Percentiles rank a stretch among this genome's conserved stretches.
Evolutionary conservation across 371 early-diverging fungal genomes (phyloP).

Genomic region (Nematocida minor): DNA sequence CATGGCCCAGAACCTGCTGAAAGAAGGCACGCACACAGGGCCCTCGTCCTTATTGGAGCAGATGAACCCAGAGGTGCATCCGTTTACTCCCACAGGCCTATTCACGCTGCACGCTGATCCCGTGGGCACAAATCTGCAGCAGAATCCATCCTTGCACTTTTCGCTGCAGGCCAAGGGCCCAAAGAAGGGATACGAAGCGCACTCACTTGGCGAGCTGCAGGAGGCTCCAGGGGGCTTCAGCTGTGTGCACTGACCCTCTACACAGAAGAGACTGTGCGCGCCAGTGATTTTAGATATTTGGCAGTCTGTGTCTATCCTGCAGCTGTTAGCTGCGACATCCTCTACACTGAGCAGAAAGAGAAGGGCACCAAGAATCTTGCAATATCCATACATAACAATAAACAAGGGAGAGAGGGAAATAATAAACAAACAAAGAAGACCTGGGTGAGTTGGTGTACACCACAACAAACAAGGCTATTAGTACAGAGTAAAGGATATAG

Average conservation of each 20-base stretch:
- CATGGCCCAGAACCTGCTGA: slow-evolving; percentile 63
- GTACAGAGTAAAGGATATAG: too few species aligned
- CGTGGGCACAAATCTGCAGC: slow-evolving; percentile 64
- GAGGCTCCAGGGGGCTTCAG: slow-evolving; percentile 55
- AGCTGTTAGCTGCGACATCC: background rate
- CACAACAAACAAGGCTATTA: too few species aligned
- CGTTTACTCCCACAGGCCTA: slow-evolving; percentile 60
- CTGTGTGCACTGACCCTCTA: slow-evolving; percentile 59
- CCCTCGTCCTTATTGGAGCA: slow-evolving; percentile 56
- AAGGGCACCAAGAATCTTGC: background rate
- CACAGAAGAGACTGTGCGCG: slow-evolving; percentile 63
- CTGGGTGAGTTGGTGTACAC: too few species aligned
- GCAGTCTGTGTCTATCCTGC: slow-evolving; percentile 63
- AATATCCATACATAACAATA: background rate
- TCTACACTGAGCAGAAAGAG: background rate
- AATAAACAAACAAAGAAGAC: background rate
- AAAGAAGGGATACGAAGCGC: slow-evolving; percentile 64
- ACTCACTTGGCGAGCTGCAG: slow-evolving; percentile 61
- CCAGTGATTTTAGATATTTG: slow-evolving; percentile 54
- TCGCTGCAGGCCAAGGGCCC: slow-evolving; percentile 65
- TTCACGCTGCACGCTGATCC: slow-evolving; percentile 56
- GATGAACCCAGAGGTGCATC: slow-evolving; percentile 58
- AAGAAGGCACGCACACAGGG: slow-evolving; percentile 59
- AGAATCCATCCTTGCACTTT: slow-evolving; percentile 56
- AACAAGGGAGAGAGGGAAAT: background rate